Conservation (phyloP, 1,284 basidiomycete species). For the Cutaneotrichosporon cyanovorans region DNA sequence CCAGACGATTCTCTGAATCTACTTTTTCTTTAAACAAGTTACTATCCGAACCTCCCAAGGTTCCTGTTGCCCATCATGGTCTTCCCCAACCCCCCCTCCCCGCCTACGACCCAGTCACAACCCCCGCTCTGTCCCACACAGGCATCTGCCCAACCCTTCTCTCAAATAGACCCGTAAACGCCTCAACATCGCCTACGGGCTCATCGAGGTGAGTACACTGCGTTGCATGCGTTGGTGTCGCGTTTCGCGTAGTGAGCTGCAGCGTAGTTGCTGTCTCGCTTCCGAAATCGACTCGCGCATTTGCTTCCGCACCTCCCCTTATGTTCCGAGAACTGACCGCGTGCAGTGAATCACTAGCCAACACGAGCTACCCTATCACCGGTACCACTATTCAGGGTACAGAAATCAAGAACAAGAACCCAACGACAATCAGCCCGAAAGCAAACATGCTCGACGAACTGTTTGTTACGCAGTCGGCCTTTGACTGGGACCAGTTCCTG, state of each 20-base stretch:
- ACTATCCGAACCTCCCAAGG: conserved; percentile 13
- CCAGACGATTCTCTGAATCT: conserved; percentile 11
- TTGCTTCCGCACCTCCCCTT: no score
- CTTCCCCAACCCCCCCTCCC: conserved; percentile 11
- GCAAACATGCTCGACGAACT: conserved; percentile 13
- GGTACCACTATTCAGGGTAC: no score
- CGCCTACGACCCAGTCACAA: conserved; percentile 6
- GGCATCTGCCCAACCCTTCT: conserved; percentile 9
- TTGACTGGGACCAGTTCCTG: conserved; percentile 31
- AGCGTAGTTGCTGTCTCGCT: no score
- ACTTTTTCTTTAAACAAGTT: conserved; percentile 7
- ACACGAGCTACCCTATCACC: no score
- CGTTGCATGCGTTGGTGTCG: no score
- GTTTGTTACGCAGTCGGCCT: conserved; percentile 8
- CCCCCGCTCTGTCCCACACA: conserved; percentile 2
- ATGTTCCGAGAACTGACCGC: neutral
- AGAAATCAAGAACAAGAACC: neutral
- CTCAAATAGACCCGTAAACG: conserved; percentile 8
- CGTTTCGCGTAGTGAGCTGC: no score
- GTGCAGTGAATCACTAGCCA: no score
- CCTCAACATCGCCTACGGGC: conserved; percentile 6
- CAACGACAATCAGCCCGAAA: conserved; percentile 9
- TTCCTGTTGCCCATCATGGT: conserved; percentile 22
- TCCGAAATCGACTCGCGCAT: no score
- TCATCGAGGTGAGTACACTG: conserved; percentile 4